Evolutionary conservation across 2,329 filamentous ascomycete species (phyloP).

Genomic region (Fusarium camptoceras): DNA sequence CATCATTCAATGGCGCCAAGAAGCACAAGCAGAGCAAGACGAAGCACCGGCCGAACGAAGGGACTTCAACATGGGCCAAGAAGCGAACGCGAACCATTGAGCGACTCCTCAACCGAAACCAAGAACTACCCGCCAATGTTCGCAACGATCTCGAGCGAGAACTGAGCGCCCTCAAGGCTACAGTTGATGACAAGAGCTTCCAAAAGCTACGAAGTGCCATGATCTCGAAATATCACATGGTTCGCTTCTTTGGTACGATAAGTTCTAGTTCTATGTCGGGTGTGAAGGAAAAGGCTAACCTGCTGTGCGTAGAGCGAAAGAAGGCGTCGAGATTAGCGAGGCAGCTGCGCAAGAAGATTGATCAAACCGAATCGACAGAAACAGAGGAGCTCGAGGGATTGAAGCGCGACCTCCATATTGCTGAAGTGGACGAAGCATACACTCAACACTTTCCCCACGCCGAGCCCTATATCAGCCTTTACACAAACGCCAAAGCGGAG

Average conservation of each 20-base stretch:
- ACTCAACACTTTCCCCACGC: conserved; percentile 77
- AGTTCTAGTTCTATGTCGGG: not conserved
- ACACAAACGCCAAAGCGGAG: conserved; percentile 55
- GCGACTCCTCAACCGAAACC: conserved; percentile 70
- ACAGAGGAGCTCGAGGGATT: conserved; percentile 66
- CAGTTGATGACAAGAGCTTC: conserved; percentile 68
- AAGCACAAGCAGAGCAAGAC: conserved; percentile 52
- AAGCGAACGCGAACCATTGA: conserved; percentile 78
- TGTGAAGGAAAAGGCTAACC: conserved; percentile 16
- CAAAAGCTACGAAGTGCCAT: conserved; percentile 74
- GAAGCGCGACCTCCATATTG: conserved; percentile 70
- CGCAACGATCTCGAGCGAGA: conserved; percentile 78
- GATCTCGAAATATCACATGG: conserved; percentile 85
- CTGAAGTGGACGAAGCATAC: conserved; percentile 81
- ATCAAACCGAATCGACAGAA: conserved; percentile 61
- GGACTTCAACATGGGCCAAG: conserved; percentile 71
- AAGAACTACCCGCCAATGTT: conserved; percentile 75
- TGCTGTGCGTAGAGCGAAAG: conserved; percentile 71
- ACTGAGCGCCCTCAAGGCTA: conserved; percentile 72
- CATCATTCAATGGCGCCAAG: conserved; percentile 43
- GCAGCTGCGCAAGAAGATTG: conserved; percentile 70
- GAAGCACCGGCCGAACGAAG: conserved; percentile 59
- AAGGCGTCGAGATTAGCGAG: conserved; percentile 77
- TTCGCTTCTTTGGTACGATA: conserved; percentile 81
- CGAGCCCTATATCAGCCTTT: conserved; percentile 76